Evolutionary conservation across 345 rosid genomes (phyloP).

Genomic region (Linum tenue): DNA sequence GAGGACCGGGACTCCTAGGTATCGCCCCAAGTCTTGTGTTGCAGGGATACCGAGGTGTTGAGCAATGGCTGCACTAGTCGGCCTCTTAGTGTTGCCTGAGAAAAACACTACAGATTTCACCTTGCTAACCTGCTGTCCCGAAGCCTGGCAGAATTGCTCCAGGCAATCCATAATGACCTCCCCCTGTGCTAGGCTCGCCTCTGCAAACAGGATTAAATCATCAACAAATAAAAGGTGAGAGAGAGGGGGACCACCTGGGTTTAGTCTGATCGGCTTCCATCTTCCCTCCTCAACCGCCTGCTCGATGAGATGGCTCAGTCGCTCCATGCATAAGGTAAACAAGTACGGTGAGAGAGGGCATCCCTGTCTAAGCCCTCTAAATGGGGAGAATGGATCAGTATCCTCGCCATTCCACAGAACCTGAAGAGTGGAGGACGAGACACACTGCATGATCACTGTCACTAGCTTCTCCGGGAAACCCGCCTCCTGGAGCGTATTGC

Average conservation of each 20-base stretch:
- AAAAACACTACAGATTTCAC: too few relatives aligned
- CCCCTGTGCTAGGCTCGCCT: too few relatives aligned
- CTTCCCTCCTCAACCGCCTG: neutral
- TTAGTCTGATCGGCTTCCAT: neutral
- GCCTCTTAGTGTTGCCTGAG: too few relatives aligned
- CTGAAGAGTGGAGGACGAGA: neutral
- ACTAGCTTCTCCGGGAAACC: neutral
- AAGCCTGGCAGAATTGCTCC: too few relatives aligned
- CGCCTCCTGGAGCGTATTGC: neutral
- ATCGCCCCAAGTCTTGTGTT: too few relatives aligned
- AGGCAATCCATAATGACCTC: too few relatives aligned
- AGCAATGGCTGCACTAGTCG: too few relatives aligned
- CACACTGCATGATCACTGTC: neutral
- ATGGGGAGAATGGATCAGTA: neutral
- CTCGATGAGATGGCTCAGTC: neutral
- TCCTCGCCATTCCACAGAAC: neutral
- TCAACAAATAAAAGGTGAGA: too few relatives aligned
- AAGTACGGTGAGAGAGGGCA: slow-evolving; percentile 2
- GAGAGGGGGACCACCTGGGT: neutral
- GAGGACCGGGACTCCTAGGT: too few relatives aligned
- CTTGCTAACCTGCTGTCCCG: too few relatives aligned
- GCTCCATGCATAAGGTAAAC: neutral
- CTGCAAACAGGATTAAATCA: too few relatives aligned
- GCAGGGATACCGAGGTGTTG: too few relatives aligned
- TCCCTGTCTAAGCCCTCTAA: neutral